Base-by-base conservation (phyloP, 768 basidiomycete genomes). In the Lentinula detonsa region DNA sequence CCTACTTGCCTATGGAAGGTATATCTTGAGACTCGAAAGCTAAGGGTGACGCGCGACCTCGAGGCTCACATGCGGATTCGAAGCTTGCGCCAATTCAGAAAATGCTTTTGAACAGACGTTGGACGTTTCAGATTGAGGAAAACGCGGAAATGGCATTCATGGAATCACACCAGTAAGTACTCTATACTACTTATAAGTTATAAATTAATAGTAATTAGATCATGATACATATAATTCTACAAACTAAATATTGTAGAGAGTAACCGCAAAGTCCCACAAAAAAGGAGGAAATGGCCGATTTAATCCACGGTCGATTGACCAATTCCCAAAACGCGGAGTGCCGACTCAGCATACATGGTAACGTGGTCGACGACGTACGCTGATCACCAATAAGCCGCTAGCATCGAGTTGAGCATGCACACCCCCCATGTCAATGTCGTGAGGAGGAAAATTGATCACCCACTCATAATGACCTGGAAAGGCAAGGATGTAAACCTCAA, bases 381-480 rank as follows among this genome's bases (percentile, higher is more conserved):
- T 75, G 21, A 85, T 77, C 49, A 73, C 73, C n/a, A 84, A 71
- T 37, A 75, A 76, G 8, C 81, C 81, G 34, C 75, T 73, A 5
- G 71, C 69, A 50, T 76, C 78, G 52, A 84, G 78, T 48, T 74
- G 78, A 7, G 83, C 85, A 34, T 80, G 78, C 31, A 83, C 77
- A 11, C 75, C 73, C 6, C 74, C 65, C 78, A 85, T 80, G 67
- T 86, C 81, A 57, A 82, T 77, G 62, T 86, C 85, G 9, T 75
- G 72, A 9, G 81, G 77, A 35, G 81, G 67, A 62, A 86, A 86
- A 16, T 70, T 72, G 64, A 85, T 80, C 61, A 81, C 76, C 85
- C 85, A 86, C 63, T 85, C 85, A 63, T 81, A 85, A 65, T 85
- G 85, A 64, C 80, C 85, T 86, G 60, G 39, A 5, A 61, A 15